Conservation (phyloP, 441 rosid genomes). For the Populus tomentosa region DNA sequence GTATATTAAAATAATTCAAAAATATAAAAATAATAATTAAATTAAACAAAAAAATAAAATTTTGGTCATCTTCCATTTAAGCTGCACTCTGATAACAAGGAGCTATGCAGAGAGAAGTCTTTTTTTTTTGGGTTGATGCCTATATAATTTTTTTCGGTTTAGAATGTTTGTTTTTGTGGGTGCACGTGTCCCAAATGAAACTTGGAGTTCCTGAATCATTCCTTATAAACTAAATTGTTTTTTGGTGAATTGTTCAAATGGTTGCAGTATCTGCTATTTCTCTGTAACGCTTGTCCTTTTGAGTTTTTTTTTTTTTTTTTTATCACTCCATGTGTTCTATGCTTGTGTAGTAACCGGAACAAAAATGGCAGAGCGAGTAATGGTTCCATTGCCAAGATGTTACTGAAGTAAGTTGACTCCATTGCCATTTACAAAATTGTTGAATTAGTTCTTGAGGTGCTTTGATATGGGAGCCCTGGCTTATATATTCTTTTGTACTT, state of each 20-base stretch:
- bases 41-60: too few relatives aligned
- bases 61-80: too few relatives aligned
- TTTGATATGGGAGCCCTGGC: not conserved
- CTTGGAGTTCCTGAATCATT: not conserved
- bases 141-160: not conserved
- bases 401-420: constrained; percentile 37
- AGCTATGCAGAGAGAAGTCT: too few relatives aligned
- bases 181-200: not conserved
- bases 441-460: not conserved
- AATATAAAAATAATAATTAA: too few relatives aligned
- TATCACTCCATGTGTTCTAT: not conserved
- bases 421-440: not conserved
- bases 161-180: not conserved
- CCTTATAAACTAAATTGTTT: not conserved
- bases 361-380: constrained; percentile 32
- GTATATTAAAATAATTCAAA: too few relatives aligned
- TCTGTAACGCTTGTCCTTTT: not conserved
- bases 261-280: not conserved
- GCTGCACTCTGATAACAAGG: too few relatives aligned
- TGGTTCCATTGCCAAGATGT: constrained; percentile 42
- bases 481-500: not conserved
- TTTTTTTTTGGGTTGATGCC: not conserved
- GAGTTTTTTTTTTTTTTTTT: not conserved
- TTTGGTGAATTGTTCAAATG: not conserved
- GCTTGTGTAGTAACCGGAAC: constrained; percentile 14